phyloP scores from a whole-genome alignment of 108 stramenopile genomes.

The Craspedostauros australis region DNA sequence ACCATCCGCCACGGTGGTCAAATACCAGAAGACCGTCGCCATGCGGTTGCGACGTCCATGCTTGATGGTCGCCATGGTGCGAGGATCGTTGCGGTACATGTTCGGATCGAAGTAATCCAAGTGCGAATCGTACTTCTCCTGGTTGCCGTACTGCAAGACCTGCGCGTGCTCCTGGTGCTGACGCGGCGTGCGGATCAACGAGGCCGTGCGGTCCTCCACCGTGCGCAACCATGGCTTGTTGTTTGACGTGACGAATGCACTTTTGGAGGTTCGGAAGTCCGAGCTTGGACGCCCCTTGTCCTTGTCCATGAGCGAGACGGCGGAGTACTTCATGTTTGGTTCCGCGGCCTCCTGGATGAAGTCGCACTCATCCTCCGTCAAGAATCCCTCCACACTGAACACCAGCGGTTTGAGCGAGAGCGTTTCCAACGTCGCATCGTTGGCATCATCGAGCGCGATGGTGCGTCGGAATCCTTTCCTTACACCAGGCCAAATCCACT shows the following conservation, averaged over 20 bases:
- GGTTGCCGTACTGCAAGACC: constrained; percentile 52
- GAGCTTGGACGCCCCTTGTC: constrained; percentile 79
- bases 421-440: constrained; percentile 29
- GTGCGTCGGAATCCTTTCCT: constrained; percentile 44
- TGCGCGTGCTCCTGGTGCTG: constrained; percentile 74
- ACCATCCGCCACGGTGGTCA: constrained; percentile 75
- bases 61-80: constrained; percentile 34
- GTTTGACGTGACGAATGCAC: constrained; percentile 49
- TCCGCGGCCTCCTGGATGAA: constrained; percentile 55
- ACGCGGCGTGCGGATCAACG: constrained; percentile 52
- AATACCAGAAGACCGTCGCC: constrained; percentile 88
- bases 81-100: constrained; percentile 30
- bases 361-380: constrained; percentile 67
- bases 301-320: constrained; percentile 73
- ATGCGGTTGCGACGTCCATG: constrained; percentile 67
- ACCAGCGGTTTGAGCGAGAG: constrained; percentile 56
- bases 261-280: constrained; percentile 83
- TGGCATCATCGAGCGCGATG: constrained; percentile 15
- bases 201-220: constrained; percentile 61
- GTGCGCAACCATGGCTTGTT: constrained; percentile 25
- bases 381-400: constrained; percentile 60
- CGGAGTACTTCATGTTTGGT: constrained; percentile 64
- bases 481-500: constrained; percentile 72
- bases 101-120: constrained; percentile 72
- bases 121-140: constrained; percentile 66